Conservation (phyloP, 2,329 filamentous ascomycete genomes). For the Arthrobotrys pseudoclavata region DNA sequence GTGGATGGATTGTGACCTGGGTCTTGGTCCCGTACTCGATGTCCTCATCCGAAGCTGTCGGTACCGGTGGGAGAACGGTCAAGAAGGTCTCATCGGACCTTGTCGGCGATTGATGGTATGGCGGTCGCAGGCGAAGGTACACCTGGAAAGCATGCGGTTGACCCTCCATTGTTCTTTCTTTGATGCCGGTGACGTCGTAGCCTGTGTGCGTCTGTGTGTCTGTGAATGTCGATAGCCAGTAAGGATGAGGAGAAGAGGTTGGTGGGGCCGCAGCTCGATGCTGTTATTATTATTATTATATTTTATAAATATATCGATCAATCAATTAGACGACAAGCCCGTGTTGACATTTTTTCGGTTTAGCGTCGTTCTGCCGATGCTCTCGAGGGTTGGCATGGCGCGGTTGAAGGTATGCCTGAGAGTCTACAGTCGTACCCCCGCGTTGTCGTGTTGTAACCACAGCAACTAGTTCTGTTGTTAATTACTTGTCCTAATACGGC, state of each 20-base stretch:
- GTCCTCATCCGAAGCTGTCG: slow-evolving; percentile 48
- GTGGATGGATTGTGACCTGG: slow-evolving; percentile 65
- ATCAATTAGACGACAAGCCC: neutral
- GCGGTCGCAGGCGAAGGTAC: slow-evolving; percentile 51
- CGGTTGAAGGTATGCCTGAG: neutral
- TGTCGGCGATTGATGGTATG: slow-evolving; percentile 23
- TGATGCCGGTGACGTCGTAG: neutral
- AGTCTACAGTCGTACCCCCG: neutral
- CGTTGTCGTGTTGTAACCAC: slow-evolving; percentile 28
- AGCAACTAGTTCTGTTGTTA: slow-evolving; percentile 9
- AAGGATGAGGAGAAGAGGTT: neutral
- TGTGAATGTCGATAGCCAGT: neutral
- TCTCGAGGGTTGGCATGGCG: slow-evolving; percentile 16
- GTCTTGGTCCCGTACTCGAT: slow-evolving; percentile 48
- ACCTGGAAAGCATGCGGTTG: slow-evolving; percentile 52
- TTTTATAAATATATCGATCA: neutral
- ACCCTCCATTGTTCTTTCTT: slow-evolving; percentile 35
- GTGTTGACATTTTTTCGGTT: slow-evolving; percentile 24
- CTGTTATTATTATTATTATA: slow-evolving; percentile 1
- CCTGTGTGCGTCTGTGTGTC: neutral
- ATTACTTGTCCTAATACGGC: slow-evolving; percentile 14
- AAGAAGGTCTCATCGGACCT: slow-evolving; percentile 35
- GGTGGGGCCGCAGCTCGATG: slow-evolving; percentile 7
- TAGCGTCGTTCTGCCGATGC: slow-evolving; percentile 11
- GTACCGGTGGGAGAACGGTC: slow-evolving; percentile 49